Conservation (phyloP, 23 red algal genomes). For the Gracilaria gracilis region DNA sequence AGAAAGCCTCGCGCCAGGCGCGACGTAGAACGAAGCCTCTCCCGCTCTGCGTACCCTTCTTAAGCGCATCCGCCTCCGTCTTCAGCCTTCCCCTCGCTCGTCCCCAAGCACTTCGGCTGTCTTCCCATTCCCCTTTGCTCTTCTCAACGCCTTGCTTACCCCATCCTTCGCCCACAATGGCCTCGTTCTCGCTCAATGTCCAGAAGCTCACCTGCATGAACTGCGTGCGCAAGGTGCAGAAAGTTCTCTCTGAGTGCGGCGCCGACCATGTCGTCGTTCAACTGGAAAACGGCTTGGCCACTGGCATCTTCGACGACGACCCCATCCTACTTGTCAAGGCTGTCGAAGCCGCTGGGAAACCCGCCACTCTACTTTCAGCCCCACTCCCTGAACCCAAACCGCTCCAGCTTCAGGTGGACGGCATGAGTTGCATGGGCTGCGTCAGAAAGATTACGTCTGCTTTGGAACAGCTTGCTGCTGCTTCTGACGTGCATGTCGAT, state of each 20-base stretch:
- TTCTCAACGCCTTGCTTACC: neutral
- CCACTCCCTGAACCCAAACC: neutral
- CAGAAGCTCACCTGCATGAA: conserved; percentile 40
- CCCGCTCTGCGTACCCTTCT: too few species aligned
- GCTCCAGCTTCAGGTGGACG: conserved; percentile 24
- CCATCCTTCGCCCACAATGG: neutral
- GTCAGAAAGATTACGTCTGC: conserved; percentile 33
- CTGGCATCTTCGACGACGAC: conserved; percentile 4
- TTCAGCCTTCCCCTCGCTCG: neutral
- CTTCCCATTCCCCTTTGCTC: neutral
- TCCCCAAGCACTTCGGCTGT: neutral
- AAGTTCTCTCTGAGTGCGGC: conserved; percentile 15
- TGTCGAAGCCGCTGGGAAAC: conserved; percentile 56
- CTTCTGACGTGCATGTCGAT: conserved; percentile 51
- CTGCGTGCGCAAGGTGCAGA: conserved; percentile 42
- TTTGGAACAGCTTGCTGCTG: conserved; percentile 15
- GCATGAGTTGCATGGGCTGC: conserved; percentile 69
- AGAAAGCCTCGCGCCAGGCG: too few species aligned
- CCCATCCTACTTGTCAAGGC: conserved; percentile 1
- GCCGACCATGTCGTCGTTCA: conserved; percentile 33
- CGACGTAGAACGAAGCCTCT: too few species aligned
- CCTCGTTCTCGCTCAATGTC: conserved; percentile 40
- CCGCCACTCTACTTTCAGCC: conserved; percentile 15
- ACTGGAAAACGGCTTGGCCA: conserved; percentile 27
- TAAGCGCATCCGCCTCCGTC: too few species aligned